A percentile compares a stretch with the other conserved stretches of the same genome.
These are phyloP conservation scores for Omphalea diandra DNA, from an alignment of 441 rosid species.

Conservation along the genomic window DNA sequence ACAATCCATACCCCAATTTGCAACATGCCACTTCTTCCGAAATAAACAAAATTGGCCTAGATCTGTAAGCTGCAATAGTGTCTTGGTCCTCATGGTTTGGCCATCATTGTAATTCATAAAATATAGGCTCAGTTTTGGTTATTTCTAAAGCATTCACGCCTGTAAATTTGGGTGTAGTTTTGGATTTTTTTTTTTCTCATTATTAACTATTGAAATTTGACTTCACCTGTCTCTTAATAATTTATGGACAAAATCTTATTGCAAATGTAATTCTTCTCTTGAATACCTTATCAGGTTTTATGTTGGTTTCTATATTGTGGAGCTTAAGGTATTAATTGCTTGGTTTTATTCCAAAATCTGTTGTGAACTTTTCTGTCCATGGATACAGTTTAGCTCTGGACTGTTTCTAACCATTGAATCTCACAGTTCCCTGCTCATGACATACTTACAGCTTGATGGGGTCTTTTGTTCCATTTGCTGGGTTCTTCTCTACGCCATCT, in stretches of 20 bases:
- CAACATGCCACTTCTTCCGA: background rate
- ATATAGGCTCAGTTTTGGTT: background rate
- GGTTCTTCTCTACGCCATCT: slow-evolving; percentile 66
- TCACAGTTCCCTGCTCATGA: slow-evolving; percentile 41
- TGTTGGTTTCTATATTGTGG: background rate
- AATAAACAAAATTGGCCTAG: background rate
- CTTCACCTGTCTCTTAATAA: background rate
- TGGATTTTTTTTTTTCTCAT: too few relatives aligned
- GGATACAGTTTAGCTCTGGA: slow-evolving; percentile 26
- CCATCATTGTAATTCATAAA: background rate
- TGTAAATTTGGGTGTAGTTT: background rate
- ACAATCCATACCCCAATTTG: background rate
- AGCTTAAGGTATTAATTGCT: background rate
- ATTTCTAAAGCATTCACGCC: background rate
- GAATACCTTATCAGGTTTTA: background rate
- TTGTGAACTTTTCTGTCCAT: background rate
- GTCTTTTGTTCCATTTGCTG: slow-evolving; percentile 87
- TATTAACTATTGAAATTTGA: background rate
- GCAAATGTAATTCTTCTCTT: background rate
- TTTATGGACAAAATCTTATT: background rate
- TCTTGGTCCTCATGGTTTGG: background rate
- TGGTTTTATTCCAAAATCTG: slow-evolving; percentile 3
- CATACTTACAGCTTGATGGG: slow-evolving; percentile 78
- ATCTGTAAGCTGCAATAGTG: background rate
- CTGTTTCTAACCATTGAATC: slow-evolving; percentile 28